Percentiles rank a stretch among this genome's conserved stretches.
Conservation (phyloP, 495 filamentous ascomycete species). For the Halenospora varia region DNA sequence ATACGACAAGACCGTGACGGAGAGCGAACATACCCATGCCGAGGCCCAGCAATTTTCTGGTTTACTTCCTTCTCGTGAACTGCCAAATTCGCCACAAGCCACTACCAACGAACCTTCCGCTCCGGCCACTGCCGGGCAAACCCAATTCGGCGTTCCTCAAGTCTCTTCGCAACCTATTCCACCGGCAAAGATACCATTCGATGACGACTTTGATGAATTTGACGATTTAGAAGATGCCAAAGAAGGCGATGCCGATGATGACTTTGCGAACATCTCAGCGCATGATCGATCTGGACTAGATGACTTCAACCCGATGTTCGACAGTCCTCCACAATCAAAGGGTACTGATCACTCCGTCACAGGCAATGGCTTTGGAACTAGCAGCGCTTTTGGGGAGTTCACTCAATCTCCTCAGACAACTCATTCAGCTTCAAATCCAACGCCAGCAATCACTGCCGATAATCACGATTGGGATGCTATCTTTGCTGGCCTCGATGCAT, state of each 20-base stretch:
- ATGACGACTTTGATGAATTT: constrained; percentile 89
- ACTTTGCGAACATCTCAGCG: constrained; percentile 61
- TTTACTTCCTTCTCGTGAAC: constrained; percentile 58
- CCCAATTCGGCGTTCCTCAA: constrained; percentile 18
- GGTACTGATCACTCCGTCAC: constrained; percentile 27
- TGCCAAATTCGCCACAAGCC: constrained; percentile 47
- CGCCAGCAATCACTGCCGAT: constrained; percentile 28
- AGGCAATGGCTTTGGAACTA: constrained; percentile 29
- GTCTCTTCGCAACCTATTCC: constrained; percentile 27
- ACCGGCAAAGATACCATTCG: constrained; percentile 42
- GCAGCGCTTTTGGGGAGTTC: constrained; percentile 22
- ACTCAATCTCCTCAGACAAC: constrained; percentile 10
- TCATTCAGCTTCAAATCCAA: background rate
- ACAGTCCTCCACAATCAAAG: constrained; percentile 40
- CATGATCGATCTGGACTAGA: constrained; percentile 50
- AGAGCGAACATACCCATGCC: constrained; percentile 40
- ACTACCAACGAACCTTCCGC: constrained; percentile 21
- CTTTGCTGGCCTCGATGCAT: constrained; percentile 71
- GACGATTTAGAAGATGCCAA: constrained; percentile 84
- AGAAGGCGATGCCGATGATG: constrained; percentile 85
- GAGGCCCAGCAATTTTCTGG: constrained; percentile 49
- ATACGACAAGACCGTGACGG: constrained; percentile 51
- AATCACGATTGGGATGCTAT: constrained; percentile 93
- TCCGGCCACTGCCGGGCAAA: constrained; percentile 17
- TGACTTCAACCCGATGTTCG: constrained; percentile 65